Percentiles rank a stretch among this genome's conserved stretches.
Evolutionary conservation across 306 rosid genomes (phyloP).

Genomic region (Acacia crassicarpa): DNA sequence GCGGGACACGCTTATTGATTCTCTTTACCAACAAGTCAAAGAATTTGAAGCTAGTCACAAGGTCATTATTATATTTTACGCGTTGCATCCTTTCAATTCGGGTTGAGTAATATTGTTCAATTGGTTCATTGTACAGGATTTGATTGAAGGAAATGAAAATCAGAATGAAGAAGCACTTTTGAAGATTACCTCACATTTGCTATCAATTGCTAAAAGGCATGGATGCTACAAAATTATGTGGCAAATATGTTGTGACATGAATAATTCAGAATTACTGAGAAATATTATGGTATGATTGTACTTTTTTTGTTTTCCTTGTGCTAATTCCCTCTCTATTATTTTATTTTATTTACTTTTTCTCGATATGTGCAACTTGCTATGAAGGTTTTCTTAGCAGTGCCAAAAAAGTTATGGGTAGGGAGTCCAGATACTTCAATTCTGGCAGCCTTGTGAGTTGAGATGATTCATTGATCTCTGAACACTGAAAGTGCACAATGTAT

Average conservation of each 20-base stretch:
- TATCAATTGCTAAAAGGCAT: slow-evolving; percentile 81
- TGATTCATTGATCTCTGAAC: neutral
- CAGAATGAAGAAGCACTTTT: slow-evolving; percentile 51
- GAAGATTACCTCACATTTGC: slow-evolving; percentile 61
- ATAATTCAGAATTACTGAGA: slow-evolving; percentile 74
- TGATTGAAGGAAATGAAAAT: slow-evolving; percentile 50
- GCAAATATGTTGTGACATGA: slow-evolving; percentile 79
- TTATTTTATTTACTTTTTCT: neutral
- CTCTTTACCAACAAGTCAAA: slow-evolving; percentile 68
- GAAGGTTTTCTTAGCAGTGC: slow-evolving; percentile 14
- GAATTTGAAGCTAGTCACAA: slow-evolving; percentile 53
- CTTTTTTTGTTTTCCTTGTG: slow-evolving; percentile 14
- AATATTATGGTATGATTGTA: slow-evolving; percentile 72
- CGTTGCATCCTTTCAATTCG: slow-evolving; percentile 25
- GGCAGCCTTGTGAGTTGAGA: neutral
- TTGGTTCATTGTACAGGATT: slow-evolving; percentile 54
- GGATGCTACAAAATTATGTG: slow-evolving; percentile 84
- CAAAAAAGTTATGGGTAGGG: neutral
- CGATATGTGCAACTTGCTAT: slow-evolving; percentile 18
- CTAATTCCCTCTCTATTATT: neutral
- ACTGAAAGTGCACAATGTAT: neutral
- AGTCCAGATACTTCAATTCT: neutral
- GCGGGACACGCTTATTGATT: slow-evolving; percentile 75
- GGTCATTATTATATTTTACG: slow-evolving; percentile 51
- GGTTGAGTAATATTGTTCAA: slow-evolving; percentile 38